phyloP scores from a whole-genome alignment of 2,329 filamentous ascomycete species.

The Sporothrix mexicana region DNA sequence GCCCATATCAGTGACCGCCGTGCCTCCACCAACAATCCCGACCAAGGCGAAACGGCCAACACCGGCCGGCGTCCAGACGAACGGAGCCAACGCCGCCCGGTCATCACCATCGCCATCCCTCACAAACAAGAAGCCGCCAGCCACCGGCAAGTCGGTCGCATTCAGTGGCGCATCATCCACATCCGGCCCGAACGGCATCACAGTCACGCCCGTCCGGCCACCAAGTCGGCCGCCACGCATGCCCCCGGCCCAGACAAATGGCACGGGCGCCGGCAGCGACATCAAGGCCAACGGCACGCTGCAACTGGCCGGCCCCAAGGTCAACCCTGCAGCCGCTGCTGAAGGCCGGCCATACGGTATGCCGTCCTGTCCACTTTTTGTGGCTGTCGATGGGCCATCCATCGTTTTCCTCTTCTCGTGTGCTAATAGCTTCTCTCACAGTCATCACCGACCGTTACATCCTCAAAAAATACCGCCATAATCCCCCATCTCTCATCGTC shows the following conservation, averaged over 20 bases:
- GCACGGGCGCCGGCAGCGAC: not conserved
- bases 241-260: constrained; percentile 9
- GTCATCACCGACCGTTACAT: constrained; percentile 79
- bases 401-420: not conserved
- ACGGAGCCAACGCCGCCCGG: constrained; percentile 62
- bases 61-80: constrained; percentile 69
- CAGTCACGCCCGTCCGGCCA: constrained; percentile 54
- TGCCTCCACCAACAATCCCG: constrained; percentile 51
- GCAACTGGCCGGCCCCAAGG: constrained; percentile 41
- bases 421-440: constrained; percentile 44
- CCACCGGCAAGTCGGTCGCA: constrained; percentile 56
- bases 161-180: constrained; percentile 43
- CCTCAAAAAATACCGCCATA: constrained; percentile 71
- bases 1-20: constrained; percentile 56
- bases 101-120: constrained; percentile 66
- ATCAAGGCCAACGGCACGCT: not conserved
- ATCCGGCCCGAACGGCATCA: constrained; percentile 51
- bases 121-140: constrained; percentile 59
- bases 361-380: constrained; percentile 28
- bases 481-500: constrained; percentile 80
- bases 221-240: constrained; percentile 62
- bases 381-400: not conserved
- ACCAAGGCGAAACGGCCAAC: constrained; percentile 72
- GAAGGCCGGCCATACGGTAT: constrained; percentile 62
- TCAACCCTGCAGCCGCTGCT: constrained; percentile 49